phyloP scores from a whole-genome alignment of 75 land plant species.

The Azolla pinnata region DNA sequence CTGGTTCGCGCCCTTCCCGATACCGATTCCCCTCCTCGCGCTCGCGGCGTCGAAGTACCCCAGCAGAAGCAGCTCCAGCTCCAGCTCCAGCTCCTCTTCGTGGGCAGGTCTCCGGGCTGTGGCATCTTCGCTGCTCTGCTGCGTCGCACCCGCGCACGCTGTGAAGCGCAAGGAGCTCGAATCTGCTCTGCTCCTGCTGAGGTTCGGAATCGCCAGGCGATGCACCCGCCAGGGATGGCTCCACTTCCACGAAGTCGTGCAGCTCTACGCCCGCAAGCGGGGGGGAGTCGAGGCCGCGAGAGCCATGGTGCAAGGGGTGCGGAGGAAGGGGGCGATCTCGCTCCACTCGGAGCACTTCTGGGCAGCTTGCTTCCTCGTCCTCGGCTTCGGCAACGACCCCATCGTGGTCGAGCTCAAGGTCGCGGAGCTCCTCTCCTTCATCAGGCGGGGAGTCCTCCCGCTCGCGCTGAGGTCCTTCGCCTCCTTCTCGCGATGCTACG shows the following conservation, averaged over 20 bases:
- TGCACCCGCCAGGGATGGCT: slow-evolving; percentile 41
- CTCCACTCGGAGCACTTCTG: slow-evolving; percentile 62
- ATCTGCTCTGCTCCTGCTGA: slow-evolving; percentile 53
- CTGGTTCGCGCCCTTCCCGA: slow-evolving; percentile 72
- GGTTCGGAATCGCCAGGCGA: slow-evolving; percentile 58
- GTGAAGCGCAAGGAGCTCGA: slow-evolving; percentile 59
- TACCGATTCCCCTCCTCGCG: slow-evolving; percentile 54
- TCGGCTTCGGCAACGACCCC: slow-evolving; percentile 62
- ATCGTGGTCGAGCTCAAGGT: slow-evolving; percentile 51
- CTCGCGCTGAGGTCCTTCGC: slow-evolving; percentile 56
- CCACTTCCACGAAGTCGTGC: slow-evolving; percentile 50
- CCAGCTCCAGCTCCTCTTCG: too few species aligned
- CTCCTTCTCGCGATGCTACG: slow-evolving; percentile 55
- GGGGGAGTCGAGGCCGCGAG: slow-evolving; percentile 41
- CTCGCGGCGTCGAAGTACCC: slow-evolving; percentile 49
- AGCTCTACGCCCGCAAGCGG: slow-evolving; percentile 56
- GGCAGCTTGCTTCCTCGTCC: slow-evolving; percentile 76
- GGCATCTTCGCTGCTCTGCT: slow-evolving; percentile 29
- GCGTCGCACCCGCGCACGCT: slow-evolving; percentile 29
- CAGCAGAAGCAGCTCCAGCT: too few species aligned
- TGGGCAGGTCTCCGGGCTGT: slow-evolving; percentile 27
- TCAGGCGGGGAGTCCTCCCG: slow-evolving; percentile 54
- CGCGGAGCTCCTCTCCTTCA: slow-evolving; percentile 50
- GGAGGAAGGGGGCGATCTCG: slow-evolving; percentile 30
- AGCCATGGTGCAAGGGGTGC: slow-evolving; percentile 51